These are phyloP conservation scores for Globisporangium paddicum DNA, from an alignment of 352 stramenopile genomes.

Conservation along the genomic window DNA sequence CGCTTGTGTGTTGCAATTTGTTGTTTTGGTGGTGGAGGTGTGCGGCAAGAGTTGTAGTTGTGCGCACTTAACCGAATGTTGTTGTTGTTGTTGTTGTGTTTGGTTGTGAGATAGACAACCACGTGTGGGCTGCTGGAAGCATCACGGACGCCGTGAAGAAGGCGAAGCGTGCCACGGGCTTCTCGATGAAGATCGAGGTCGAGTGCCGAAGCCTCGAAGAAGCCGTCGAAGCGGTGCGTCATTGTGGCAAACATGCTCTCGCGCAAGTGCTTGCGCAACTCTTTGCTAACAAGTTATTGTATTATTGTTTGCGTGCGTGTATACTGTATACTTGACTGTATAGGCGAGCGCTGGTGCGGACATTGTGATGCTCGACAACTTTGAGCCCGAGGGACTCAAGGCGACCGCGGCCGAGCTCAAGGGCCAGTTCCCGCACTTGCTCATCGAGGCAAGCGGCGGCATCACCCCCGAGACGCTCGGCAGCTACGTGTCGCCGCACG, in stretches of 20 bases:
- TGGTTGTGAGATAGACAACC: conserved; percentile 92
- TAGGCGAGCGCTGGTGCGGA: conserved; percentile 72
- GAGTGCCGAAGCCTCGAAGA: conserved; percentile 95
- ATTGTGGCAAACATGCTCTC: background rate
- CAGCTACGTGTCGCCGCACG: conserved; percentile 91
- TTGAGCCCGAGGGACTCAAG: conserved; percentile 90
- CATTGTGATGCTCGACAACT: conserved; percentile 99
- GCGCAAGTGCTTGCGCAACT: background rate
- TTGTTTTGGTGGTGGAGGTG: no score
- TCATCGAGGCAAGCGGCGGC: conserved; percentile 97
- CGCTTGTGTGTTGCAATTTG: background rate
- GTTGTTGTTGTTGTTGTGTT: background rate
- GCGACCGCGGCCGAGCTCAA: conserved; percentile 91
- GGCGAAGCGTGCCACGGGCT: conserved; percentile 90
- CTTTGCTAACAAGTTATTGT: background rate
- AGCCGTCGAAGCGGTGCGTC: conserved; percentile 86
- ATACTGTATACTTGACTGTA: conserved; percentile 4
- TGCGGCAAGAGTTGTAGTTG: background rate
- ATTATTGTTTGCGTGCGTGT: background rate
- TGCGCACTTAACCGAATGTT: background rate
- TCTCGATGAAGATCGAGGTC: conserved; percentile 99
- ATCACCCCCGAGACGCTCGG: conserved; percentile 95
- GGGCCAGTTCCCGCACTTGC: conserved; percentile 90
- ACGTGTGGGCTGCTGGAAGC: conserved; percentile 94
- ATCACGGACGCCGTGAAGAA: conserved; percentile 94